A percentile compares a stretch with the other conserved stretches of the same genome.
Evolutionary conservation across 192 early-diverging fungal species (phyloP).

Genomic region (Phlyctochytrium bullatum): DNA sequence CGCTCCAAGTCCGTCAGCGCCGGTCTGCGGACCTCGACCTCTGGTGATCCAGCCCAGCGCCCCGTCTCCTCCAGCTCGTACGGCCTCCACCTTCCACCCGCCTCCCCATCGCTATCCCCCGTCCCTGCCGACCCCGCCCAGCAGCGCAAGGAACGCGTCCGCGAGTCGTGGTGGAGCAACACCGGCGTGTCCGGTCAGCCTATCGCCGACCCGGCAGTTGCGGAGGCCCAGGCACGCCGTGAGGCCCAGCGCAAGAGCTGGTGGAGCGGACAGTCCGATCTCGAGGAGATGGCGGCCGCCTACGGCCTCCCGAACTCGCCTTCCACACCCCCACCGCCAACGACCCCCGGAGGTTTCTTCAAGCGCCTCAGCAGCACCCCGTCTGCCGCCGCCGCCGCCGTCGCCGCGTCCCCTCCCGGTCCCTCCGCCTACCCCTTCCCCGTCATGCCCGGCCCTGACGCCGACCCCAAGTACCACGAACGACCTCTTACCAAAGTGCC

Average conservation of each 20-base stretch:
- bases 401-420: too few relatives aligned
- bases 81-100: not conserved
- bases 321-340: not conserved
- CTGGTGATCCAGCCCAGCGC: conserved; percentile 16
- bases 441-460: not conserved
- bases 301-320: not conserved
- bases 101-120: too few relatives aligned
- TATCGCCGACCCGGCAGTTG: conserved; percentile 18
- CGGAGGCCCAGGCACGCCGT: conserved; percentile 28
- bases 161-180: conserved; percentile 27
- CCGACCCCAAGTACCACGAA: not conserved
- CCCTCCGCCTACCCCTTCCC: not conserved
- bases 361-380: conserved; percentile 1
- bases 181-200: conserved; percentile 15
- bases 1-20: not conserved
- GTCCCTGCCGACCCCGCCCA: conserved; percentile 19
- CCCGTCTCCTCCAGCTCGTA: not conserved
- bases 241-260: conserved; percentile 21
- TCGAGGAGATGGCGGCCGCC: not conserved
- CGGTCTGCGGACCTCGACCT: not conserved
- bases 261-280: conserved; percentile 23
- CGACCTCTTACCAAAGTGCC: not conserved
- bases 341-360: not conserved
- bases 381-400: too few relatives aligned
- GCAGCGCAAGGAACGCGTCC: conserved; percentile 19